Evolutionary conservation across 108 stramenopile species (phyloP), one percentile per base, ranked within the genome.

Genomic region (Nannochloropsis gaditana): DNA sequence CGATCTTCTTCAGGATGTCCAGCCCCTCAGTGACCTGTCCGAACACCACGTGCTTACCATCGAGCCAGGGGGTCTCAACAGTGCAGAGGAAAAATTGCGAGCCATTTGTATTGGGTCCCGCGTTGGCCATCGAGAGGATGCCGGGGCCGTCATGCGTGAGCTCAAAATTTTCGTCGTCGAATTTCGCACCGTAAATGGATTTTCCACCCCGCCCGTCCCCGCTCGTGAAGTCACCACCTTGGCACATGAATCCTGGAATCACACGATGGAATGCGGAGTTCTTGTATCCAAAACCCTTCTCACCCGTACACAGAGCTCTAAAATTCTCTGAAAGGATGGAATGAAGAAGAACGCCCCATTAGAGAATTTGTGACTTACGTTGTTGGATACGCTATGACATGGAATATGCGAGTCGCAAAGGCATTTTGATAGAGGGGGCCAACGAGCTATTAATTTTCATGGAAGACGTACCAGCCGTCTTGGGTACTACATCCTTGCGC

Each of bases 31-130:
- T 87, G 9, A 96, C 90, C 89, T 95, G 95, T 4, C 97, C 97
- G 86, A 98, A 99, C 2, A 97, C 96, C 44, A 95, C 95, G 86
- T 97, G 97, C 90, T 98, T 98, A 9, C 92, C 93, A 87, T 97
- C 96, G 19, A 99, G 89, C 98, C 98, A 98, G 11, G 94, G 86
- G 9, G 96, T 96, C 84, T 91, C 92, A 41, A 94, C 95, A 10
- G 97, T 97, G 87, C 95, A 96, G 81, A 99, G 87, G 87, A 99
- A 98, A 92, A 97, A 98, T 90, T 96, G 94, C 11, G 88, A 91
- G 42, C 93, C 97, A 90, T 99, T 98, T 9, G 99, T 98, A 88
- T 96, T 93, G 45, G 93, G 93, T 17, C 97, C 98, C 10, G 95
- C 93, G 85, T 96, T 97, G 19, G 97, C 96, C 96, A 98, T 96